phyloP scores from a whole-genome alignment of 345 rosid genomes.

The Citrus australasica region DNA sequence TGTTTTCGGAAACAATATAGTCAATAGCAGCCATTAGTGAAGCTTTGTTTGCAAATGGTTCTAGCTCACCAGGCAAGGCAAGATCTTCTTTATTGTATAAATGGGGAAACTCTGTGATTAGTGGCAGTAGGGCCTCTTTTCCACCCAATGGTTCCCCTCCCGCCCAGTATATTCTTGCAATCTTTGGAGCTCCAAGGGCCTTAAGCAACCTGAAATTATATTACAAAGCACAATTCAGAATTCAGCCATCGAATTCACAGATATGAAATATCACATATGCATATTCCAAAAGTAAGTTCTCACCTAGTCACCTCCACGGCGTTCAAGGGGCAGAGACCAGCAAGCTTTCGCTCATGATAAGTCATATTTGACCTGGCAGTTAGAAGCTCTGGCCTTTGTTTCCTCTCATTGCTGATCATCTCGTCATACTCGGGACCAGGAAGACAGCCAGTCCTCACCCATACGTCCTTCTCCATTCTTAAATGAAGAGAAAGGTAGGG shows the following conservation, averaged over 20 bases:
- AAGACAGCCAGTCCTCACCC: slow-evolving; percentile 96
- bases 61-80: slow-evolving; percentile 74
- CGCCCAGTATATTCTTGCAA: slow-evolving; percentile 82
- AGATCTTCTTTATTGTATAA: slow-evolving; percentile 83
- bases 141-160: slow-evolving; percentile 95
- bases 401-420: slow-evolving; percentile 65
- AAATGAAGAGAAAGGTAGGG: slow-evolving; percentile 92
- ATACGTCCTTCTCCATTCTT: slow-evolving; percentile 87
- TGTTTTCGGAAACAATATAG: slow-evolving; percentile 67
- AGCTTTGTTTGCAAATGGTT: slow-evolving; percentile 73
- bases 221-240: neutral
- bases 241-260: neutral
- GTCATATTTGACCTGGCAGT: slow-evolving; percentile 86
- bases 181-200: slow-evolving; percentile 83
- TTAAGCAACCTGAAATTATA: slow-evolving; percentile 65
- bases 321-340: slow-evolving; percentile 91
- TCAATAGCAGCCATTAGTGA: slow-evolving; percentile 91
- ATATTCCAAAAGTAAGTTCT: neutral
- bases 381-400: slow-evolving; percentile 79
- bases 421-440: slow-evolving; percentile 82
- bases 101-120: slow-evolving; percentile 62
- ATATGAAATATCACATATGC: neutral
- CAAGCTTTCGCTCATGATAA: slow-evolving; percentile 69
- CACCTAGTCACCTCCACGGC: slow-evolving; percentile 87
- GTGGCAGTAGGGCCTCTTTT: slow-evolving; percentile 63